Base-by-base conservation (phyloP, 1,284 basidiomycete species). In the Anthracocystis setariae region DNA sequence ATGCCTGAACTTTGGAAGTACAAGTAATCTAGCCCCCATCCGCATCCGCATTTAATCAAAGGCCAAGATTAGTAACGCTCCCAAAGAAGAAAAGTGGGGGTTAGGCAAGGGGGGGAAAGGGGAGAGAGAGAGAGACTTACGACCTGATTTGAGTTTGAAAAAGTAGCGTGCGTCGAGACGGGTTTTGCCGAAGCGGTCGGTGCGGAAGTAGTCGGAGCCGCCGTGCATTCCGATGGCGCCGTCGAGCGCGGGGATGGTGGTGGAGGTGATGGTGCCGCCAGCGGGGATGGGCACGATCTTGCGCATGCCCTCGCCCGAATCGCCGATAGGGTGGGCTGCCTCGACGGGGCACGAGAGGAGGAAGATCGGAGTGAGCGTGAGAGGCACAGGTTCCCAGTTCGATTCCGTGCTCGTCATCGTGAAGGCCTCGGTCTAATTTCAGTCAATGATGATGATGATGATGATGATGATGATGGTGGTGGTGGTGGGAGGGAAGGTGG, bases 191-290 rank as follows among this genome's bases (percentile, higher is more conserved):
- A 59, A 50, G 1, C 7, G 24, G 24, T 65, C 67, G 46, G 25
- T 70, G 27, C 67, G 67, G 43, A 58, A 61, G 35, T 70, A 65
- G 50, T 70, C 67, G 42, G 52, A 57, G 2, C 67, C 67, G 3
- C 67, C 67, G 5, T 51, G 46, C 42, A 54, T 52, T 7, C 50
- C 54, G 1, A 49, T 15, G 0, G 61, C 67, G 1, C 62, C 67
- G 29, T 61, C 62, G 39, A 70, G 33, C 0, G 61, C 57, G 8
- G 62, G 62, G 23, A 56, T 38, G 8, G 33, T n/a, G 20, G 32
- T 9, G 15, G 59, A 63, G 10, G 39, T 37, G 20, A 69, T 63
- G 23, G 8, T 25, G 9, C 66, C 66, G 12, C 55, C 48, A 7
- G 50, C 21, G 7, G 45, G 23, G 52, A 69, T 69, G 29, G 67